Evolutionary conservation across 768 basidiomycete genomes (phyloP).

Genomic region (Hygrocybe punicea): DNA sequence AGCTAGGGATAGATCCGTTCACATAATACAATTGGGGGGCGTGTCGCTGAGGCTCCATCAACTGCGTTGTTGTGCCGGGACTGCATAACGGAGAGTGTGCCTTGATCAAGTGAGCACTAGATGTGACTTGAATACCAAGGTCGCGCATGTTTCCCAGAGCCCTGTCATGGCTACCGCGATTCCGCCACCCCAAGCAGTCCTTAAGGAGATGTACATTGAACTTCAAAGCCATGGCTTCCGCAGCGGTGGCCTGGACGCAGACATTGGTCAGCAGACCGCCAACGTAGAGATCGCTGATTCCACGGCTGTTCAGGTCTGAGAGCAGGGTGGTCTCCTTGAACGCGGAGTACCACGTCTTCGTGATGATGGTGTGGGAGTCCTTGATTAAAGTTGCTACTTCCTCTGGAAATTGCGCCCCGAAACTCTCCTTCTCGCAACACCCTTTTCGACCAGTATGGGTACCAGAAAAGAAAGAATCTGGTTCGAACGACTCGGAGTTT

Average conservation of each 20-base stretch:
- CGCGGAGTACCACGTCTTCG: conserved; percentile 26
- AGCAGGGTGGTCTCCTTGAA: conserved; percentile 25
- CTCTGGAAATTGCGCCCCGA: conserved; percentile 19
- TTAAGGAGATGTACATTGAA: conserved; percentile 19
- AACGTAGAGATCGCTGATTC: conserved; percentile 20
- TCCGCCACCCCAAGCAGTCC: conserved; percentile 28
- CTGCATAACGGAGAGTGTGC: neutral
- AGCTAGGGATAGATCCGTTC: conserved; percentile 29
- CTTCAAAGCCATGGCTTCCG: conserved; percentile 18
- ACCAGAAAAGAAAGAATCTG: conserved; percentile 12
- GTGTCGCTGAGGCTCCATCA: neutral
- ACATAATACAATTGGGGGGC: conserved; percentile 25
- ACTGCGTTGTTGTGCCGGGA: too few species aligned
- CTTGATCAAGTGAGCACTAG: neutral
- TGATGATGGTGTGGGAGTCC: conserved; percentile 14
- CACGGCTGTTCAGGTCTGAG: conserved; percentile 13
- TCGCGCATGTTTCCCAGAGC: conserved; percentile 21
- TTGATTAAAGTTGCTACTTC: conserved; percentile 14
- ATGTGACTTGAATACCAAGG: conserved; percentile 3
- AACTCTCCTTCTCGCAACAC: conserved; percentile 22
- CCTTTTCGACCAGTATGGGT: conserved; percentile 24
- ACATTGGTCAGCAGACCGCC: conserved; percentile 25
- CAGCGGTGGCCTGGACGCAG: conserved; percentile 26
- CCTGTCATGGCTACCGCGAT: conserved; percentile 21
- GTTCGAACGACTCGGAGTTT: conserved; percentile 5